These are phyloP conservation scores for Bassia scoparia DNA, from an alignment of 148 eudicot genomes.

Conservation along the genomic window DNA sequence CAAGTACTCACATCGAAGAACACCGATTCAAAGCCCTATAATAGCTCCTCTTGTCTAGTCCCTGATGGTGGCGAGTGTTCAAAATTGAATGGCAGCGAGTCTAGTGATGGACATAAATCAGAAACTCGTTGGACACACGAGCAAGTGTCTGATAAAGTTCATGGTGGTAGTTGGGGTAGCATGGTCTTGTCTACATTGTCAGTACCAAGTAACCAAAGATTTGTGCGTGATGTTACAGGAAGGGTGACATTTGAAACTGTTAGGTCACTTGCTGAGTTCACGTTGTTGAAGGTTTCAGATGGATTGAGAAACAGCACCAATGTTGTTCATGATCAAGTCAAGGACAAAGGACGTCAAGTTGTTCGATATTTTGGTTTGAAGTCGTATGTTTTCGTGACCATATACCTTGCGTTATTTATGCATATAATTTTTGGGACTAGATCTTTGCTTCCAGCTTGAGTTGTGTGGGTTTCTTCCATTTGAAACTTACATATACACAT, in stretches of 20 bases:
- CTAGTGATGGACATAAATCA: slow-evolving; percentile 9
- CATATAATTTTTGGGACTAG: slow-evolving; percentile 49
- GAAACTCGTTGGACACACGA: slow-evolving; percentile 9
- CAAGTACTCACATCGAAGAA: slow-evolving; percentile 54
- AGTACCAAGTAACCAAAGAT: slow-evolving; percentile 62
- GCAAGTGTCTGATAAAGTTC: slow-evolving; percentile 23
- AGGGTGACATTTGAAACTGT: slow-evolving; percentile 75
- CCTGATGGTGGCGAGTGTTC: slow-evolving; percentile 19
- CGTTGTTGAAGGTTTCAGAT: slow-evolving; percentile 45
- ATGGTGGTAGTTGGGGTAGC: slow-evolving; percentile 44
- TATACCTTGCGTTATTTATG: slow-evolving; percentile 60
- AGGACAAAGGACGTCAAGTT: slow-evolving; percentile 61
- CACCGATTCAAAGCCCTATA: slow-evolving; percentile 12
- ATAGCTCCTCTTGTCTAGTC: slow-evolving; percentile 18
- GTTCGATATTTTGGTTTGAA: slow-evolving; percentile 53
- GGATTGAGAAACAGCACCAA: slow-evolving; percentile 44
- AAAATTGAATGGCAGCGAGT: slow-evolving; percentile 15
- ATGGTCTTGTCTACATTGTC: slow-evolving; percentile 68
- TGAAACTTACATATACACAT: slow-evolving; percentile 17
- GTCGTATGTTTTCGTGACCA: slow-evolving; percentile 50
- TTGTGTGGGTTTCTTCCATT: background rate
- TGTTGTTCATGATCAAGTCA: slow-evolving; percentile 49
- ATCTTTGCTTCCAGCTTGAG: slow-evolving; percentile 47
- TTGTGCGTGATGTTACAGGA: slow-evolving; percentile 74
- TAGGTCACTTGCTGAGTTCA: slow-evolving; percentile 52